phyloP scores from a whole-genome alignment of 495 filamentous ascomycete genomes.

The Jackrogersella multiformis region DNA sequence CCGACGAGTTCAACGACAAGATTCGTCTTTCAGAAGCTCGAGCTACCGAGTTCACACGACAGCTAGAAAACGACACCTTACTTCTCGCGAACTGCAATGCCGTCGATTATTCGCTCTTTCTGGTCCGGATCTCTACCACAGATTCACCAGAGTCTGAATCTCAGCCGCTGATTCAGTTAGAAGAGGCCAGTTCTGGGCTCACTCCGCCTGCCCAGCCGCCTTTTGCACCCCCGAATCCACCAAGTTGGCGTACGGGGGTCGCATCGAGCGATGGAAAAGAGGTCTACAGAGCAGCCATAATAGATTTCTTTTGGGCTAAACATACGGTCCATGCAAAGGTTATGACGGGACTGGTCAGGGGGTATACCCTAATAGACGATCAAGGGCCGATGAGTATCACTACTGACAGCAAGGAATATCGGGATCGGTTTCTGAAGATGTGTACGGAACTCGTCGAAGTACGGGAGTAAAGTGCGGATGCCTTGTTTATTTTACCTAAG shows the following conservation, averaged over 20 bases:
- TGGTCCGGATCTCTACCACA: slow-evolving; percentile 61
- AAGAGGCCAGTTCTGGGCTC: slow-evolving; percentile 8
- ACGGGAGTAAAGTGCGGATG: slow-evolving; percentile 38
- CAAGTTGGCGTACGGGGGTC: slow-evolving; percentile 66
- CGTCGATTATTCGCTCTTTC: slow-evolving; percentile 75
- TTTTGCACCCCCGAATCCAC: slow-evolving; percentile 45
- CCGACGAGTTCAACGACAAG: slow-evolving; percentile 72
- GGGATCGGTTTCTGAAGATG: slow-evolving; percentile 71
- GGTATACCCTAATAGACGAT: slow-evolving; percentile 65
- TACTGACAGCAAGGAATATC: slow-evolving; percentile 71
- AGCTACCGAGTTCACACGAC: slow-evolving; percentile 59
- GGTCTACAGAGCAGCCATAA: slow-evolving; percentile 67
- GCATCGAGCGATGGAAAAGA: slow-evolving; percentile 67
- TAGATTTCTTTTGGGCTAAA: slow-evolving; percentile 79
- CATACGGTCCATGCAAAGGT: slow-evolving; percentile 69
- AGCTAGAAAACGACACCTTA: slow-evolving; percentile 65
- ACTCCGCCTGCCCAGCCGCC: slow-evolving; percentile 39
- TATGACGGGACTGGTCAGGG: slow-evolving; percentile 68
- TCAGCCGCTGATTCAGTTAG: slow-evolving; percentile 37
- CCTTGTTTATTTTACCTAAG: no score
- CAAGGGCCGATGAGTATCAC: slow-evolving; percentile 77
- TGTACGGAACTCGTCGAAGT: slow-evolving; percentile 64
- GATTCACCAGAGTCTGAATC: slow-evolving; percentile 26
- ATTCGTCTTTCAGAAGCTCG: slow-evolving; percentile 61
- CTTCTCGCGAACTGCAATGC: slow-evolving; percentile 67